A percentile compares a stretch with the other conserved stretches of the same genome.
Evolutionary conservation across 306 rosid genomes (phyloP).

Genomic region (Ceratonia siliqua): DNA sequence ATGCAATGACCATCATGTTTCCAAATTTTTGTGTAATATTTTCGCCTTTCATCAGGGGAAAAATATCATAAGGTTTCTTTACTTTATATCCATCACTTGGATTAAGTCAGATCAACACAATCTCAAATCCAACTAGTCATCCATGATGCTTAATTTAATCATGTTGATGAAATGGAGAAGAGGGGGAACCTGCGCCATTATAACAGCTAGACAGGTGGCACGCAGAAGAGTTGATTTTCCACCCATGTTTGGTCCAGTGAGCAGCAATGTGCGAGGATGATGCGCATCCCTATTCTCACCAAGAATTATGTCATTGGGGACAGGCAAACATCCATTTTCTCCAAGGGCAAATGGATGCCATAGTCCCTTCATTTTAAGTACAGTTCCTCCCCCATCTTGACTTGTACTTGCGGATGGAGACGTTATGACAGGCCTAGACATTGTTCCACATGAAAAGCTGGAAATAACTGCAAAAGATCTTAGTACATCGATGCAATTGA

Average conservation of each 20-base stretch:
- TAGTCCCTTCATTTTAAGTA: conserved; percentile 67
- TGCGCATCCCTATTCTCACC: conserved; percentile 60
- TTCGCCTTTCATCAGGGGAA: conserved; percentile 5
- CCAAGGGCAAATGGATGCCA: conserved; percentile 97
- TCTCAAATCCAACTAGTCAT: conserved; percentile 1
- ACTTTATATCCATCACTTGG: background rate
- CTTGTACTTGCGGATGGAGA: conserved; percentile 43
- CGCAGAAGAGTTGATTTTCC: conserved; percentile 97
- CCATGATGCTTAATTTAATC: conserved; percentile 8
- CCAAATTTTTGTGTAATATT: conserved; percentile 2
- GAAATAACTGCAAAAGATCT: conserved; percentile 83
- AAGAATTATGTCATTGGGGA: conserved; percentile 84
- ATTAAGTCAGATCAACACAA: conserved; percentile 4
- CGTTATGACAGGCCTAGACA: conserved; percentile 82
- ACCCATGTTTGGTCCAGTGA: conserved; percentile 99
- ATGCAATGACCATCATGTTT: background rate
- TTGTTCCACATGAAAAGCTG: conserved; percentile 67
- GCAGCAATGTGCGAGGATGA: conserved; percentile 71
- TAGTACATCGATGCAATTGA: conserved; percentile 82
- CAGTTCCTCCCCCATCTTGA: conserved; percentile 49
- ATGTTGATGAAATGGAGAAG: conserved; percentile 14
- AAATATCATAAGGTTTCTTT: background rate
- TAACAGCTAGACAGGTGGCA: conserved; percentile 88
- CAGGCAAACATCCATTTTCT: conserved; percentile 72
- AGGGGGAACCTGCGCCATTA: conserved; percentile 82